Percentiles rank a stretch among this genome's conserved stretches.
Conservation (phyloP, 495 filamentous ascomycete species). For the Xylaria palmicola region DNA sequence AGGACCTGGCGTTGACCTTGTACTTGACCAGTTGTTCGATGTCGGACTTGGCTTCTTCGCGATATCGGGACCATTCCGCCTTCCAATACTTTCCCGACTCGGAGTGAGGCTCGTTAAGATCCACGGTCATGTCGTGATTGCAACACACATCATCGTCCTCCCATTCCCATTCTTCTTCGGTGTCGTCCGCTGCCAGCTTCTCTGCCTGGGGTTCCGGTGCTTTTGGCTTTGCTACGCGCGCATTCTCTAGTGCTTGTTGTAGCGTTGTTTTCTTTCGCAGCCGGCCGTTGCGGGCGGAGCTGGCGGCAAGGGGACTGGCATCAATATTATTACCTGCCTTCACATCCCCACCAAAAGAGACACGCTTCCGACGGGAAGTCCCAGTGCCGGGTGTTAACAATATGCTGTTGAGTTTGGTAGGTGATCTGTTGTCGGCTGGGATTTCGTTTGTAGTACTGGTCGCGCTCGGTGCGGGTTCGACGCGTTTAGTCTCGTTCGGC, state of each 20-base stretch:
- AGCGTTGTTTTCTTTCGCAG: constrained; percentile 49
- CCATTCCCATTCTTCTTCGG: constrained; percentile 36
- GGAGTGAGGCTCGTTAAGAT: constrained; percentile 77
- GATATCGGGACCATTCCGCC: constrained; percentile 78
- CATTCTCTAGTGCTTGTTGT: constrained; percentile 52
- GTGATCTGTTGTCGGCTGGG: constrained; percentile 30
- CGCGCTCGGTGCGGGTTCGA: constrained; percentile 6
- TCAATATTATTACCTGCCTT: constrained; percentile 48
- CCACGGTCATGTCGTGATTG: constrained; percentile 65
- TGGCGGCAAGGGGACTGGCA: constrained; percentile 58
- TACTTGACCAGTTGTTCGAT: constrained; percentile 77
- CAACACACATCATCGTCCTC: constrained; percentile 43
- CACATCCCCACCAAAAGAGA: constrained; percentile 76
- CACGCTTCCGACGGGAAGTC: constrained; percentile 76
- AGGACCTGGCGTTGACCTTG: constrained; percentile 81
- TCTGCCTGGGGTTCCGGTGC: constrained; percentile 13
- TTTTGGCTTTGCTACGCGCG: constrained; percentile 33
- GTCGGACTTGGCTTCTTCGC: constrained; percentile 72
- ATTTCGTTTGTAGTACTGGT: neutral
- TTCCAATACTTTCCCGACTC: constrained; percentile 95
- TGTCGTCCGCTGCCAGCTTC: constrained; percentile 21
- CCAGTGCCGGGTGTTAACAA: constrained; percentile 86
- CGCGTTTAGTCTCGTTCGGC: constrained; percentile 9
- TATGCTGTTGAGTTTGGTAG: constrained; percentile 58
- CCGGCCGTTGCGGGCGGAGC: constrained; percentile 18